Percentiles rank a stretch among this genome's conserved stretches.
These are phyloP conservation scores for Neoascochyta sp. DNA, from an alignment of 2,329 filamentous ascomycete genomes.

Conservation along the genomic window DNA sequence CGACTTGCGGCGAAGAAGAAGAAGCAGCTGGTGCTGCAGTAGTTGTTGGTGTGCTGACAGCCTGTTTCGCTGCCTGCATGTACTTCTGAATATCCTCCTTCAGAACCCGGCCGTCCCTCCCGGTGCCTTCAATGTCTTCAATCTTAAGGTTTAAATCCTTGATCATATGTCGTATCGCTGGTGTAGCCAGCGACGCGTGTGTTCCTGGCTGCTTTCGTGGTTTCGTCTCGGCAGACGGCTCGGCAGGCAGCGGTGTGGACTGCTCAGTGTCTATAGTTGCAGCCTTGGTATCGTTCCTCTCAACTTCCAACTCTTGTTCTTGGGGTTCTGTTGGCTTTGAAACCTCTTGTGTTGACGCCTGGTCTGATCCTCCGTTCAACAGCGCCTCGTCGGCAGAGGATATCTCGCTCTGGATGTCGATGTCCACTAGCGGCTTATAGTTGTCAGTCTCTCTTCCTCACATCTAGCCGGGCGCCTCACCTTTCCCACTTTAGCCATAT, in stretches of 20 bases:
- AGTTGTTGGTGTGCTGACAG: conserved; percentile 24
- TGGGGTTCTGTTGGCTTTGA: conserved; percentile 12
- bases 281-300: conserved; percentile 34
- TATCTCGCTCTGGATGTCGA: conserved; percentile 80
- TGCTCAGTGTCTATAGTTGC: conserved; percentile 16
- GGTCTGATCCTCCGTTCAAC: conserved; percentile 32
- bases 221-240: conserved; percentile 15
- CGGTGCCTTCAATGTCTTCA: conserved; percentile 73
- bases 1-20: conserved; percentile 25
- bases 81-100: conserved; percentile 78
- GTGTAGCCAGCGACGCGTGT: conserved; percentile 76
- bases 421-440: conserved; percentile 77
- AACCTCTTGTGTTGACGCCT: conserved; percentile 19
- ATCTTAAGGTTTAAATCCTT: conserved; percentile 79
- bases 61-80: conserved; percentile 18
- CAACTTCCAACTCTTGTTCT: conserved; percentile 28
- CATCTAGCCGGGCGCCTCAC: conserved; percentile 29
- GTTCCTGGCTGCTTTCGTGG: conserved; percentile 51
- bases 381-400: conserved; percentile 57
- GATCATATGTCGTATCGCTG: conserved; percentile 82
- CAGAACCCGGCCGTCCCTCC: conserved; percentile 82
- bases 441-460: conserved; percentile 12
- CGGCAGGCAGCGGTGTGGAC: conserved; percentile 16
- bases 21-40: conserved; percentile 25
- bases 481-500: conserved; percentile 90